Base-by-base conservation (phyloP, 331 rosid species). In the Malus hybrid region DNA sequence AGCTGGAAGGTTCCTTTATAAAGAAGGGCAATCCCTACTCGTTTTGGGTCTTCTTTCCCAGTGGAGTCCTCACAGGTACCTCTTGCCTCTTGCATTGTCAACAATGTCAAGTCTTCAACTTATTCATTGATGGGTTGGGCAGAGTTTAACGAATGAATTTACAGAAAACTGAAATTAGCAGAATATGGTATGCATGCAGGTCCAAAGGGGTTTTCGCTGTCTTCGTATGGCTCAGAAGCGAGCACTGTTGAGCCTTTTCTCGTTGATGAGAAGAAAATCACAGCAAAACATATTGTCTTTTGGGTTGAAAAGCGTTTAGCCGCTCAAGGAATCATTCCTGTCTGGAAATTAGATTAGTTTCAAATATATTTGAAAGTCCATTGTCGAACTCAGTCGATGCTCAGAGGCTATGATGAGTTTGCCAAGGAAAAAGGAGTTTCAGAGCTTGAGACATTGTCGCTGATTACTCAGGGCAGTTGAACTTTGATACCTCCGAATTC, bases 271-370 rank as follows among this genome's bases (percentile, higher is more conserved):
- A 95, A 88, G 93, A 95, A 85, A 81, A 80, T 92, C 13, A 90
- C 96, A 4, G 89, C 90, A 76, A 92, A 74, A 59, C 99, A 32
- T 72, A 31, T 95, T 56, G 82, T 95, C 56, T 95, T 90, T 75
- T 92, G 99, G 99, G 92, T 95, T 71, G 96, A 92, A 84, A 95
- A 95, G 80, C 97, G 99, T 72, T 85, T 94, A 86, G 99, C 99
- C 67, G 97, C 99, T 28, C 99, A 94, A 79, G 97, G 99, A 78
- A 89, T 94, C 76, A 89, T 90, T 74, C 97, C 97, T 52, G 92
- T 94, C 33, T 92, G 97, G 99, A 86, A 42, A 82, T 52, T 52
- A 76, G 93, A 90, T 27, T 87, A 56, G 20, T 52, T 52, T 48
- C 19, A 48, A 48, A 48, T 48, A 14, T 48, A 48, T 48, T 5